Percentiles rank a stretch among this genome's conserved stretches.
Evolutionary conservation across 2,329 filamentous ascomycete species (phyloP).

Genomic region (Aspergillus ochraceus): DNA sequence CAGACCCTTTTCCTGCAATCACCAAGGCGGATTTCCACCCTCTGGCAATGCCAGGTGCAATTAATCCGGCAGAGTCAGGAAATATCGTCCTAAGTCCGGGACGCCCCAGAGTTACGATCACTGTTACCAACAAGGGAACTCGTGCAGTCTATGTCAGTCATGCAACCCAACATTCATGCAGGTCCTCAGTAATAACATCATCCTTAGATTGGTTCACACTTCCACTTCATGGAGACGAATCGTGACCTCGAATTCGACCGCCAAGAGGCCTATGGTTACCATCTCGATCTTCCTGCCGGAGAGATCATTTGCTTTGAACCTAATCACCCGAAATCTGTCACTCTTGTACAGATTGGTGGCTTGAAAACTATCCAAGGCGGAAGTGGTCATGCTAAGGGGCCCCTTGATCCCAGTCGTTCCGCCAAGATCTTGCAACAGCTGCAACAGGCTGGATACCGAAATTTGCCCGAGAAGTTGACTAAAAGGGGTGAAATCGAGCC

Average conservation of each 20-base stretch:
- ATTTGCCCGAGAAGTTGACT: slow-evolving; percentile 65
- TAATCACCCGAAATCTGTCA: slow-evolving; percentile 86
- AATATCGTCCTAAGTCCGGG: slow-evolving; percentile 71
- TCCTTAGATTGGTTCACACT: slow-evolving; percentile 76
- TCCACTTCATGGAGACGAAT: slow-evolving; percentile 96
- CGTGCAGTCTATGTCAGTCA: slow-evolving; percentile 75
- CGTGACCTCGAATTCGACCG: slow-evolving; percentile 87
- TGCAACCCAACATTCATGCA: no score
- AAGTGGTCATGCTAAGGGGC: slow-evolving; percentile 74
- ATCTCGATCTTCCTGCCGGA: slow-evolving; percentile 85
- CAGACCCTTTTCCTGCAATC: slow-evolving; percentile 66
- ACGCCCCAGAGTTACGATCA: slow-evolving; percentile 69
- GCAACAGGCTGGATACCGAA: slow-evolving; percentile 73
- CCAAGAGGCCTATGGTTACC: slow-evolving; percentile 74
- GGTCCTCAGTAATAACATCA: background rate
- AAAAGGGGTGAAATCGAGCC: slow-evolving; percentile 59
- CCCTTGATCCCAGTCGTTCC: slow-evolving; percentile 62
- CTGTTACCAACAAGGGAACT: slow-evolving; percentile 83
- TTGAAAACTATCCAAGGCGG: slow-evolving; percentile 78
- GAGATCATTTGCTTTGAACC: slow-evolving; percentile 93
- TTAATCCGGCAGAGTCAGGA: slow-evolving; percentile 68
- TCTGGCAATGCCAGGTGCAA: slow-evolving; percentile 73
- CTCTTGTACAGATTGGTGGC: slow-evolving; percentile 83
- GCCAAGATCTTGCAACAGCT: slow-evolving; percentile 68
- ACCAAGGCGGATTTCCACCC: slow-evolving; percentile 64